Evolutionary conservation across 1,139 yeast genomes (phyloP).

Genomic region (Zygosaccharomyces sapae): DNA sequence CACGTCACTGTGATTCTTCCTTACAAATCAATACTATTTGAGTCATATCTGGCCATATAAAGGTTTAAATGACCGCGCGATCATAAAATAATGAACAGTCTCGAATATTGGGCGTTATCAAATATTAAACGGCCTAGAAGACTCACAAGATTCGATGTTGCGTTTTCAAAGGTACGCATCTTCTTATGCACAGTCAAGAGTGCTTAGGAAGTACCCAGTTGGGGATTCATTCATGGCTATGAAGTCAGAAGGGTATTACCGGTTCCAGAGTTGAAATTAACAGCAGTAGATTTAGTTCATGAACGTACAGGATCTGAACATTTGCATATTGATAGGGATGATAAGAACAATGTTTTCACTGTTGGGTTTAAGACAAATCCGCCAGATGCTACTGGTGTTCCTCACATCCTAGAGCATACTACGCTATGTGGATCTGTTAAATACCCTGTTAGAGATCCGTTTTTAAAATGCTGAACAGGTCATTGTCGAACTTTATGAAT

Average conservation of each 20-base stretch:
- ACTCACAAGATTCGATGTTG: slow-evolving; percentile 23
- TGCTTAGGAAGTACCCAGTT: slow-evolving; percentile 45
- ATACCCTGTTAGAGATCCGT: slow-evolving; percentile 94
- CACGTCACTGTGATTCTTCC: neutral
- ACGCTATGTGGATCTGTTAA: slow-evolving; percentile 88
- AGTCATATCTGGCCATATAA: neutral
- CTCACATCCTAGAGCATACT: slow-evolving; percentile 93
- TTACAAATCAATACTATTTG: neutral
- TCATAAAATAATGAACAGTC: neutral
- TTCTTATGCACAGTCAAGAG: slow-evolving; percentile 21
- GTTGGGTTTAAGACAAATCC: slow-evolving; percentile 92
- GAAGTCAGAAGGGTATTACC: slow-evolving; percentile 56
- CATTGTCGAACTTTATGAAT: slow-evolving; percentile 91
- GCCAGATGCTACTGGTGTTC: slow-evolving; percentile 88
- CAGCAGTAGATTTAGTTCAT: slow-evolving; percentile 73
- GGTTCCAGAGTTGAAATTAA: slow-evolving; percentile 76
- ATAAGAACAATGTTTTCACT: slow-evolving; percentile 80
- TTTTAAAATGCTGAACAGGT: slow-evolving; percentile 89
- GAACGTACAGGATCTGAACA: slow-evolving; percentile 70
- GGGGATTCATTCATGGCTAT: slow-evolving; percentile 66
- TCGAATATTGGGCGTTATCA: too few species aligned
- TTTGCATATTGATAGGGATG: slow-evolving; percentile 78
- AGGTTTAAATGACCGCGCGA: slow-evolving; percentile 3
- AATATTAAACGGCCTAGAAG: too few species aligned
- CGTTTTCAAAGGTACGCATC: slow-evolving; percentile 26